A percentile compares a stretch with the other conserved stretches of the same genome.
These are phyloP conservation scores for Fagopyrum homotropicum DNA, from an alignment of 148 eudicot genomes.

Conservation along the genomic window DNA sequence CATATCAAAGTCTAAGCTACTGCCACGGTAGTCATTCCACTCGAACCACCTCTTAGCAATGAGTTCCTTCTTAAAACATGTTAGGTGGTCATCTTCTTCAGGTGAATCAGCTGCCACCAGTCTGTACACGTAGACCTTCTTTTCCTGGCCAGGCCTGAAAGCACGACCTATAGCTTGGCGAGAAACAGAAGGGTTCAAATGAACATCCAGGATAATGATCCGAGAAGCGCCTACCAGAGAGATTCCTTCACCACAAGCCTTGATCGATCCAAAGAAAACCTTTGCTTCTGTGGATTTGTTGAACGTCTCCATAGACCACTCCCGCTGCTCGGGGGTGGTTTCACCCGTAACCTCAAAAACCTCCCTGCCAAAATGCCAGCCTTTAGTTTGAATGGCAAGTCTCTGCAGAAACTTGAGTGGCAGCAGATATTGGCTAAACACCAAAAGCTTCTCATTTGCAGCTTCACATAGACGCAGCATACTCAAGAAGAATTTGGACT, in stretches of 20 bases:
- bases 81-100: slow-evolving; percentile 72
- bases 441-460: slow-evolving; percentile 64
- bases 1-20: slow-evolving; percentile 40
- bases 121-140: slow-evolving; percentile 60
- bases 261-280: slow-evolving; percentile 86
- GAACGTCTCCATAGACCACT: slow-evolving; percentile 63
- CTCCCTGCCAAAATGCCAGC: slow-evolving; percentile 57
- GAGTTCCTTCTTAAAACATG: slow-evolving; percentile 73
- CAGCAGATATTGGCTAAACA: slow-evolving; percentile 68
- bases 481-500: slow-evolving; percentile 68
- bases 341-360: slow-evolving; percentile 74
- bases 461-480: slow-evolving; percentile 63
- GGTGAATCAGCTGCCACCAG: slow-evolving; percentile 75
- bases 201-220: slow-evolving; percentile 76
- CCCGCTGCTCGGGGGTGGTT: slow-evolving; percentile 47
- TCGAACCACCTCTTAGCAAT: slow-evolving; percentile 96
- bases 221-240: slow-evolving; percentile 96
- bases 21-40: slow-evolving; percentile 57
- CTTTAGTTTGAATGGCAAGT: slow-evolving; percentile 38
- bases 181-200: slow-evolving; percentile 77
- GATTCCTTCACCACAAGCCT: slow-evolving; percentile 94
- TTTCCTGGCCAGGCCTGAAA: slow-evolving; percentile 80
- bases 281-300: slow-evolving; percentile 67
- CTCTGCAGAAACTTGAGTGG: slow-evolving; percentile 76
- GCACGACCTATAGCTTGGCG: slow-evolving; percentile 98